Base-by-base conservation (phyloP, 768 basidiomycete genomes). In the Phylloporus sp. region DNA sequence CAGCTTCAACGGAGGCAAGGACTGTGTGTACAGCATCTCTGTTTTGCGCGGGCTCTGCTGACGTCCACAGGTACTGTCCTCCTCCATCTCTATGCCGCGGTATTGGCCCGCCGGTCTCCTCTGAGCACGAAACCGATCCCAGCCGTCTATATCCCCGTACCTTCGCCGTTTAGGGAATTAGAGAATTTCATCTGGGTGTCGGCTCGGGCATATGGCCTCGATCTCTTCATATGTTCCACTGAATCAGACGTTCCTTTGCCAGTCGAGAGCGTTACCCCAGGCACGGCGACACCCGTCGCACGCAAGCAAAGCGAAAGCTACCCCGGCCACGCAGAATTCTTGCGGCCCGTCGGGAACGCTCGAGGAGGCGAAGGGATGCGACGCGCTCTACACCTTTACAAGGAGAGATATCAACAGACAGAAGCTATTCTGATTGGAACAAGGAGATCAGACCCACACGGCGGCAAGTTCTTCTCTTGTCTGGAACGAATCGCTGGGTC, bases 1-100 rank as follows among this genome's bases (percentile, higher is more conserved):
- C 49, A 96, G 93, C 67, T 99, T 97, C 71, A 99, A 98, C 56
- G 96, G 96, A 9, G 96, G 96, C 42, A 99, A 99, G 66, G 96
- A 99, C 62, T 99, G 96, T 95, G 59, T 57, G 83, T 73, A 13
- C 22, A 13, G n/a, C 20, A 7, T 24, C 9, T 24, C 24, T 38
- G 37, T n/a, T 26, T 22, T 22, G 4, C 27, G 10, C 9, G 9
- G 13, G 28, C 31, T 22, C 20, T 26, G 32, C 42, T 54, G 10
- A 56, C 32, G 44, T 48, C 37, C 43, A 38, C 59, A 97, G 93
- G 93, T 62, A 98, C 94, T 5, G 92, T 96, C n/a, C 77, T 98
- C 21, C 73, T 98, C 10, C 93, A 96, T 62, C 79, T 98, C 27
- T 85, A 86, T 46, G 85, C 84, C 6, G 90, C 82, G 0, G 83